Conservation (phyloP, 495 filamentous ascomycete genomes). For the Aspergillus asperescens region DNA sequence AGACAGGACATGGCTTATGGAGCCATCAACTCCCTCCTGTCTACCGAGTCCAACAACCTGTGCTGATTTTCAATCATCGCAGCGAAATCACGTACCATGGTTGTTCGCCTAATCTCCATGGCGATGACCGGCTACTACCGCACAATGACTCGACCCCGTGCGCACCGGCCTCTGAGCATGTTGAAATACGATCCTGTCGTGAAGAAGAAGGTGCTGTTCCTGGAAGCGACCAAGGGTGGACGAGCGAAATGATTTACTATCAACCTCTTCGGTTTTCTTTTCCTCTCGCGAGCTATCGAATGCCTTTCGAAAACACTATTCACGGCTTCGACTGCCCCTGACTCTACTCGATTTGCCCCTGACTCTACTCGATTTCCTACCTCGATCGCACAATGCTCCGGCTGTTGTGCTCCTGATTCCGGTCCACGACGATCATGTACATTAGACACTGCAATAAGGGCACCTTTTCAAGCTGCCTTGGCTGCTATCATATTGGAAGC, state of each 20-base stretch:
- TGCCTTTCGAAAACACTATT: background rate
- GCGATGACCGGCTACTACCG: slow-evolving; percentile 97
- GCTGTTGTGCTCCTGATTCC: background rate
- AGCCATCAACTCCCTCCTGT: background rate
- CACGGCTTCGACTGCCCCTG: background rate
- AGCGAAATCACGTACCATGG: slow-evolving; percentile 90
- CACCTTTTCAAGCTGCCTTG: background rate
- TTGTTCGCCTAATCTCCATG: slow-evolving; percentile 95
- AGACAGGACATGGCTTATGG: background rate
- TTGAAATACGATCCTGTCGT: slow-evolving; percentile 98
- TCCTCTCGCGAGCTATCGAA: background rate
- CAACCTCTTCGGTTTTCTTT: background rate
- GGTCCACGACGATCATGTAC: slow-evolving; percentile 23
- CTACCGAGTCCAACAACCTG: background rate
- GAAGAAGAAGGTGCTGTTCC: slow-evolving; percentile 89
- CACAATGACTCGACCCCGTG: slow-evolving; percentile 76
- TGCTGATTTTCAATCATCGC: slow-evolving; percentile 10
- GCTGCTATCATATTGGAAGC: slow-evolving; percentile 6
- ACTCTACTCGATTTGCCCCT: background rate
- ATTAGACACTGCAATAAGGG: slow-evolving; percentile 20
- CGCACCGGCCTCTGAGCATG: slow-evolving; percentile 83
- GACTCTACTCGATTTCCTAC: background rate
- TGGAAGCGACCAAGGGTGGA: slow-evolving; percentile 74
- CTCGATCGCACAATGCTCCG: background rate
- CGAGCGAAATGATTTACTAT: slow-evolving; percentile 29